Percentiles rank a stretch among this genome's conserved stretches.
phyloP scores from a whole-genome alignment of 2,329 filamentous ascomycete species.

The Colletotrichum sp. region DNA sequence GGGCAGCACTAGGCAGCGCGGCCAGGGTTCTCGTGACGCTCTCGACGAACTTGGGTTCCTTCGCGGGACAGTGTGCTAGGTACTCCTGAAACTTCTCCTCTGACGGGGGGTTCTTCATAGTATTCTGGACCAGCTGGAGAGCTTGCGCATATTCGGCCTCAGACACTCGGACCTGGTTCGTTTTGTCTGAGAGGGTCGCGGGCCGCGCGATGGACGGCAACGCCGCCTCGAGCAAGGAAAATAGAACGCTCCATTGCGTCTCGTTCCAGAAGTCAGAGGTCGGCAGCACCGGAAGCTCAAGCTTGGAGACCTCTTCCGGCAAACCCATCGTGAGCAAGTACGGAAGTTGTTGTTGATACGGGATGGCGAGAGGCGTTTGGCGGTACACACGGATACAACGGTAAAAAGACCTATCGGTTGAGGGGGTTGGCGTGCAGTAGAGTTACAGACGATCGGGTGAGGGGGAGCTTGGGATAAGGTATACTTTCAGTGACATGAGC shows the following conservation, averaged over 20 bases:
- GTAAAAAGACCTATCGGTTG: neutral
- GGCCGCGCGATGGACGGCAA: constrained; percentile 62
- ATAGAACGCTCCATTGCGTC: constrained; percentile 59
- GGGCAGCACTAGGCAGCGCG: constrained; percentile 33
- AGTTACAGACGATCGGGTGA: neutral
- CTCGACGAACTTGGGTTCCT: constrained; percentile 58
- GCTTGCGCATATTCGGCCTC: constrained; percentile 55
- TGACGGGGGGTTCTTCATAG: constrained; percentile 42
- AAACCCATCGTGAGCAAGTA: neutral
- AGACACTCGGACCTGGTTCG: constrained; percentile 49
- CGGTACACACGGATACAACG: neutral
- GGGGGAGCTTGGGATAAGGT: constrained; percentile 8
- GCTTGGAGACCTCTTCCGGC: neutral
- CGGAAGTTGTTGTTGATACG: neutral
- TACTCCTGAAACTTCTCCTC: constrained; percentile 54
- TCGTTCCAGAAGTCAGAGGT: constrained; percentile 44
- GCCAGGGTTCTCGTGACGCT: constrained; percentile 50
- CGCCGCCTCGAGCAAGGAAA: constrained; percentile 61
- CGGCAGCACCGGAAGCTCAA: constrained; percentile 23
- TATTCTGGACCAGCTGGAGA: constrained; percentile 41
- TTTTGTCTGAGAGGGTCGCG: constrained; percentile 40
- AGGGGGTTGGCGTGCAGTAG: neutral
- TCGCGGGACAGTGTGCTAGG: constrained; percentile 56
- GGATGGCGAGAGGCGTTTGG: neutral
- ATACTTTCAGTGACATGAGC: neutral